phyloP scores from a whole-genome alignment of 2,329 filamentous ascomycete species.

The Didymella exigua region DNA sequence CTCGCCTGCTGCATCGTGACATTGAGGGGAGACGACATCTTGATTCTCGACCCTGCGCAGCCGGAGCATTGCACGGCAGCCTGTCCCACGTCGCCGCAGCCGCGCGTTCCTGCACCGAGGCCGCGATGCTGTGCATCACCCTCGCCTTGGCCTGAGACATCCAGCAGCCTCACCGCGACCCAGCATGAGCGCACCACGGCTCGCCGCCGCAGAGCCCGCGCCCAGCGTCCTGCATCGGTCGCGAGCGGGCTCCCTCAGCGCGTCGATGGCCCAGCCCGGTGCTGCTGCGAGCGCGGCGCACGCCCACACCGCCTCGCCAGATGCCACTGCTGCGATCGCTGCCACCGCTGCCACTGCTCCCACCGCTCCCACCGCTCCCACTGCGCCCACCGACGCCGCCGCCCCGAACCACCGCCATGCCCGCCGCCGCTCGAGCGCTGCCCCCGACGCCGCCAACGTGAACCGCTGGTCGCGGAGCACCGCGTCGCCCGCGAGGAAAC shows the following conservation, averaged over 20 bases:
- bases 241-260: constrained; percentile 48
- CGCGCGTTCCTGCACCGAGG: constrained; percentile 34
- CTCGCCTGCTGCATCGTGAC: background rate
- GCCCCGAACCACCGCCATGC: background rate
- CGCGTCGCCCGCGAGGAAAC: constrained; percentile 50
- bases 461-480: constrained; percentile 65
- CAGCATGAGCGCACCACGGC: constrained; percentile 36
- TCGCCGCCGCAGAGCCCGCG: constrained; percentile 15
- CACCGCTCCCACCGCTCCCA: constrained; percentile 16
- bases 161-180: constrained; percentile 15
- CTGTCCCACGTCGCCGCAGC: constrained; percentile 7
- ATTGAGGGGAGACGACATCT: background rate
- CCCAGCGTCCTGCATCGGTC: constrained; percentile 28
- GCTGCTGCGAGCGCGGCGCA: background rate
- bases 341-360: constrained; percentile 7
- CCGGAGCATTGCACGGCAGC: constrained; percentile 1
- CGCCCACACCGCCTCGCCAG: background rate
- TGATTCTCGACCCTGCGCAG: background rate
- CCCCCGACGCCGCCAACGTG: constrained; percentile 47
- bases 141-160: constrained; percentile 41
- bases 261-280: background rate
- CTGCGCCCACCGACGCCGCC: constrained; percentile 17
- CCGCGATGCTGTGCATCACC: constrained; percentile 37
- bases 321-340: background rate
- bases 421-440: background rate